These are phyloP conservation scores for Penicillium maclennaniae DNA, from an alignment of 495 filamentous ascomycete genomes.

Conservation along the genomic window DNA sequence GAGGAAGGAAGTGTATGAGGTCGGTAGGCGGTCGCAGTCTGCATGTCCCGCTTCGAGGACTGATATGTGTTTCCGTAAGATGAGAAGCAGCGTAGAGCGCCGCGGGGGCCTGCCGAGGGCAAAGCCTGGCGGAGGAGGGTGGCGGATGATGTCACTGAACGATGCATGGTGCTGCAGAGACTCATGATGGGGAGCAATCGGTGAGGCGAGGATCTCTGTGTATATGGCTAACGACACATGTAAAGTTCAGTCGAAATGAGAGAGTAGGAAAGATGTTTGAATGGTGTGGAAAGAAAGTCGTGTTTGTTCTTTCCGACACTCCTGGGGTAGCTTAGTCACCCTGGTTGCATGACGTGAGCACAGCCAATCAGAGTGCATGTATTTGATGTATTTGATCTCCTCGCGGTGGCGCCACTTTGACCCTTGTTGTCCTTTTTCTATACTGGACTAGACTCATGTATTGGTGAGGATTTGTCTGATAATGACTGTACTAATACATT, in stretches of 20 bases:
- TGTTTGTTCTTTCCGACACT: conserved; percentile 16
- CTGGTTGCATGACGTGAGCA: conserved; percentile 19
- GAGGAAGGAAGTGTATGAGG: conserved; percentile 65
- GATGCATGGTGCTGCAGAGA: conserved; percentile 33
- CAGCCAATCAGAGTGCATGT: conserved; percentile 41
- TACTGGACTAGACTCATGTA: not conserved
- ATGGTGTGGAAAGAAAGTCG: conserved; percentile 5
- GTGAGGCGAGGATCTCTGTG: conserved; percentile 7
- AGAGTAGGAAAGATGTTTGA: not conserved
- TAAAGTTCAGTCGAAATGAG: conserved; percentile 9
- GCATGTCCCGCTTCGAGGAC: conserved; percentile 62
- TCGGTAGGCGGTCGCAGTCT: conserved; percentile 72
- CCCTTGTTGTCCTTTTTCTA: not conserved
- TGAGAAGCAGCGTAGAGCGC: conserved; percentile 62
- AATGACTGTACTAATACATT: too few relatives aligned
- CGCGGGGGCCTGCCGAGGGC: conserved; percentile 41
- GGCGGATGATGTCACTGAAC: conserved; percentile 53
- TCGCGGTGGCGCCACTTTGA: conserved; percentile 34
- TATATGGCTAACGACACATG: conserved; percentile 14
- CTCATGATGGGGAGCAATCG: conserved; percentile 32
- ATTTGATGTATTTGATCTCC: conserved; percentile 47
- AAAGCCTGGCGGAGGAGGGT: conserved; percentile 49
- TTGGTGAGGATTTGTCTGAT: not conserved
- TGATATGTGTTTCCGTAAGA: conserved; percentile 51
- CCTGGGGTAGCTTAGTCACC: conserved; percentile 22